phyloP scores from a whole-genome alignment of 306 rosid genomes.

The Vigna nakashimae region DNA sequence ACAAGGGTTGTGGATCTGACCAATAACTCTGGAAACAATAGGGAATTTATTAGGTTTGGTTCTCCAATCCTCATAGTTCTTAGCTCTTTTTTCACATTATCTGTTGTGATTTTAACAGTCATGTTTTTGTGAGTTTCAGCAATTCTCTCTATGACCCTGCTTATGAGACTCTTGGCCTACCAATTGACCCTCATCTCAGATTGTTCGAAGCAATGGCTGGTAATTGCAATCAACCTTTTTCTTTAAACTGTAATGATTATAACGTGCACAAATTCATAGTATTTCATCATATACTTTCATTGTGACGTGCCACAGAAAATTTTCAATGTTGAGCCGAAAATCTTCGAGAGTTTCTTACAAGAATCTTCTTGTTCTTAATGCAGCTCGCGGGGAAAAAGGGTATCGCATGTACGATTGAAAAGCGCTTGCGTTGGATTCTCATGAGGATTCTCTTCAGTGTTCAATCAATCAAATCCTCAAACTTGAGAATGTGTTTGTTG shows the following conservation, averaged over 20 bases:
- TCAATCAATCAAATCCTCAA: not conserved
- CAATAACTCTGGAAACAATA: not conserved
- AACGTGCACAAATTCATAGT: not conserved
- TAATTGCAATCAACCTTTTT: not conserved
- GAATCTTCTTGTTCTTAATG: not conserved
- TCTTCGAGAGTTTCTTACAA: not conserved
- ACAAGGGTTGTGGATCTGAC: not conserved
- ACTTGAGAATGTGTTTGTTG: not conserved
- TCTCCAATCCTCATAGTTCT: not conserved
- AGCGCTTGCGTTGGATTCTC: not conserved
- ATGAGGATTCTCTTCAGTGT: not conserved
- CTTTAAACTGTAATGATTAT: not conserved
- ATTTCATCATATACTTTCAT: not conserved
- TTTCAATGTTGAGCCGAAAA: not conserved
- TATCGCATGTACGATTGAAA: not conserved
- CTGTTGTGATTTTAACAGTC: not conserved
- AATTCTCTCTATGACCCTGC: constrained; percentile 2
- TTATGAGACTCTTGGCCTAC: not conserved
- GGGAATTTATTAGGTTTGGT: not conserved
- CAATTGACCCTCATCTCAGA: constrained; percentile 34
- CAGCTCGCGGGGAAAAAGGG: not conserved
- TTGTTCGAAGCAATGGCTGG: not conserved
- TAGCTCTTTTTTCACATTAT: not conserved
- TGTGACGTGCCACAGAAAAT: not conserved
- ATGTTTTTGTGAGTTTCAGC: not conserved